Base-by-base conservation (phyloP, 805 yeast genomes). In the Candida ipomoeae region DNA sequence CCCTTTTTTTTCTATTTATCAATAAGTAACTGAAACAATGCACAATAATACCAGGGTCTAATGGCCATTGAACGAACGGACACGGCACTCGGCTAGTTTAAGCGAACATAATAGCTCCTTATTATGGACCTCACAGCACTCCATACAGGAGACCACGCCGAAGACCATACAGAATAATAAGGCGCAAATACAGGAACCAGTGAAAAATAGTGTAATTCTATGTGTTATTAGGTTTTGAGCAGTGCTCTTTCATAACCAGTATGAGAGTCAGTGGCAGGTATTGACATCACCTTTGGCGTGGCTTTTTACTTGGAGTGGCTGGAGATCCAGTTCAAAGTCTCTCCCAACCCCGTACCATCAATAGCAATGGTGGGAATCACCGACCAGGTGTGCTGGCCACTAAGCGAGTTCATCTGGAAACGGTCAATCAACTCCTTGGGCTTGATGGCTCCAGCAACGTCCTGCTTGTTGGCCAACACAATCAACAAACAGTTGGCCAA, bases 401-500 rank as follows among this genome's bases (percentile, higher is more conserved):
- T 77, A 59, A 82, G 78, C 46, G 78, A 66, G 48, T 77, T 73
- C 67, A 91, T 75, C 51, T 85, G 82, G 53, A 90, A 78, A 56
- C 75, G 74, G 59, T 87, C 87, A 50, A 90, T 87, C 55, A 90
- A 73, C 62, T 90, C 92, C 65, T 84, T 84, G 46, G 96, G 92
- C 62, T 80, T 84, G 71, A 84, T 71, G 43, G 92, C 84, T 37
- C 79, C 81, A 14, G 80, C 79, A 56, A 86, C 71, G 70, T 88
- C 96, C 68, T 88, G 96, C 66, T 88, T 88, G 70, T 90, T 90
- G 50, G 96, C 97, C 73, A 89, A 82, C 6, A 90, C 92, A 55
- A 89, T 77, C 63, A 90, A 69, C 53, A 87, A 76, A 57, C 92
- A 90, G 53, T 84, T 83, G 59, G 83, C 80, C 80, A 89, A 84